Conservation (phyloP, 2,329 filamentous ascomycete species). For the Alternaria sp. region DNA sequence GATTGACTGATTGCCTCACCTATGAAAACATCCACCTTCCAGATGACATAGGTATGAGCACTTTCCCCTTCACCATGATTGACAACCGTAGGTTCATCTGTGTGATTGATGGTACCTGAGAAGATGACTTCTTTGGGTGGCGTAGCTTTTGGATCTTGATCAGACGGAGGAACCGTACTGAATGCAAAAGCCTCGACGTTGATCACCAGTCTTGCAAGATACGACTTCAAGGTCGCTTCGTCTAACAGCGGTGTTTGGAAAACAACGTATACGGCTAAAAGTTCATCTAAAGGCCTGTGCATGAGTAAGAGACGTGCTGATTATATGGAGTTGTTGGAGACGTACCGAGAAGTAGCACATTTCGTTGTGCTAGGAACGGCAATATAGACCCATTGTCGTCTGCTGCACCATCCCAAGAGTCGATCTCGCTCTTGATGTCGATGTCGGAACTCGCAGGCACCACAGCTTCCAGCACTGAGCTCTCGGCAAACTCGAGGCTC, state of each 20-base stretch:
- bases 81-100: slow-evolving; percentile 41
- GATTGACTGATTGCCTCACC: slow-evolving; percentile 23
- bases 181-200: slow-evolving; percentile 70
- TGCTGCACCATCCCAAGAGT: slow-evolving; percentile 53
- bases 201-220: slow-evolving; percentile 68
- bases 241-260: slow-evolving; percentile 69
- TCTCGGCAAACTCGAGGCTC: slow-evolving; percentile 48
- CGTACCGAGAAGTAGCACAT: slow-evolving; percentile 76
- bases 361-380: slow-evolving; percentile 66
- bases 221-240: slow-evolving; percentile 63
- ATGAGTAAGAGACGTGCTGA: slow-evolving; percentile 59
- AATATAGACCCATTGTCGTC: slow-evolving; percentile 57
- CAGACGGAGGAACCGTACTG: slow-evolving; percentile 56
- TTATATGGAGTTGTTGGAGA: slow-evolving; percentile 41
- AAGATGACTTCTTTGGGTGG: slow-evolving; percentile 65
- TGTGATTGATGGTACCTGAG: slow-evolving; percentile 48
- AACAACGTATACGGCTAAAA: slow-evolving; percentile 71
- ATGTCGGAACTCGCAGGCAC: slow-evolving; percentile 46
- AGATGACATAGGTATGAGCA: slow-evolving; percentile 46
- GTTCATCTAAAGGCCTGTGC: slow-evolving; percentile 70
- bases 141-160: slow-evolving; percentile 44
- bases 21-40: slow-evolving; percentile 49
- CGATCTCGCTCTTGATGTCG: slow-evolving; percentile 49
- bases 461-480: slow-evolving; percentile 48
- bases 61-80: slow-evolving; percentile 32